Percentiles rank a stretch among this genome's conserved stretches.
Evolutionary conservation across 78 protist genomes (phyloP).

Genomic region (Diacronema lutheri): DNA sequence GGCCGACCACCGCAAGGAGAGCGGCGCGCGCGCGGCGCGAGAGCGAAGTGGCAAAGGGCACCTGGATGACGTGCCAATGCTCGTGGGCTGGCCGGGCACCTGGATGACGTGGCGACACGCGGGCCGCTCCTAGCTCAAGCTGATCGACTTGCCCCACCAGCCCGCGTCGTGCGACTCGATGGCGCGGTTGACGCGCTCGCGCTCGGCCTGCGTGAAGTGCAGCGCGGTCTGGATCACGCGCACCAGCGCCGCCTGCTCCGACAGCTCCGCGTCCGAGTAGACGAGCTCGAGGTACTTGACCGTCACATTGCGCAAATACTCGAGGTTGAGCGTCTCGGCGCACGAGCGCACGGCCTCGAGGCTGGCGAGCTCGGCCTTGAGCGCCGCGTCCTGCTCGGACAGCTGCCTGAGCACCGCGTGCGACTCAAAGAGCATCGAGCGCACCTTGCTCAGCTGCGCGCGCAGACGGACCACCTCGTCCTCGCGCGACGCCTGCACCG

Average conservation of each 20-base stretch:
- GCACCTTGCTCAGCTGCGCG: neutral
- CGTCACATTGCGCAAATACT: neutral
- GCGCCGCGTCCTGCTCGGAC: neutral
- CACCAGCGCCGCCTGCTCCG: neutral
- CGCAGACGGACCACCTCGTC: neutral
- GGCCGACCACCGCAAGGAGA: too few species aligned
- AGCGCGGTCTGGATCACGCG: too few species aligned
- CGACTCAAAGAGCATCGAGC: neutral
- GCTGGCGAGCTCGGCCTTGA: neutral
- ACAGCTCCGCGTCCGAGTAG: neutral
- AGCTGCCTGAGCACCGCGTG: neutral
- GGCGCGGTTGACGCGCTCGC: too few species aligned
- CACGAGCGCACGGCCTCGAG: neutral
- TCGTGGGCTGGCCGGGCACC: too few species aligned
- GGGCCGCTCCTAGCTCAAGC: too few species aligned
- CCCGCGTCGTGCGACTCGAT: too few species aligned
- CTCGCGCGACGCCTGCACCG: slow-evolving; percentile 3
- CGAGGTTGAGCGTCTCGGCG: neutral
- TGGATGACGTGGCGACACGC: too few species aligned
- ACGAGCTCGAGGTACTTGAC: neutral
- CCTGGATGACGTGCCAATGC: too few species aligned
- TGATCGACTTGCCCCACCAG: too few species aligned
- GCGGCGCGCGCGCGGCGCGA: too few species aligned
- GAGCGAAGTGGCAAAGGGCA: too few species aligned
- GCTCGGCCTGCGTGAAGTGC: too few species aligned